These are phyloP conservation scores for Trichocladium antarcticum DNA, from an alignment of 495 filamentous ascomycete species.

Conservation along the genomic window DNA sequence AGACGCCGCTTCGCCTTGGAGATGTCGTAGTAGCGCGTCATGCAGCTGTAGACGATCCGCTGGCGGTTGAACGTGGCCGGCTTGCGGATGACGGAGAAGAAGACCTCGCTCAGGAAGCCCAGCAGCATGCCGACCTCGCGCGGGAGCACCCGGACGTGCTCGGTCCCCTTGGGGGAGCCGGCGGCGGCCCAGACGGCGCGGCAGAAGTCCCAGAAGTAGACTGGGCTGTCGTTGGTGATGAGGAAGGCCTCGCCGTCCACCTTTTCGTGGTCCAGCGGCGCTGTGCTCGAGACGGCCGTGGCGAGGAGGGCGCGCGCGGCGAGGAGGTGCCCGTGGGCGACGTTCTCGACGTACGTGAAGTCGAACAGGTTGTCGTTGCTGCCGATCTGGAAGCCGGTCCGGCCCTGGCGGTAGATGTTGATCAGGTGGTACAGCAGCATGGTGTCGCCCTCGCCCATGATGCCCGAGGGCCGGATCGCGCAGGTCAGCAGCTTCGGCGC, in stretches of 20 bases:
- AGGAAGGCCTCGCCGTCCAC: constrained; percentile 94
- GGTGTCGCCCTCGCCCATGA: constrained; percentile 81
- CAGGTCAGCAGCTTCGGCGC: constrained; percentile 57
- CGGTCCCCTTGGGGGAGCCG: constrained; percentile 50
- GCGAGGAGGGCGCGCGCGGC: constrained; percentile 61
- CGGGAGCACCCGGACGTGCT: constrained; percentile 58
- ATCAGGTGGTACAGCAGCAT: constrained; percentile 54
- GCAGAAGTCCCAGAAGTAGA: constrained; percentile 94
- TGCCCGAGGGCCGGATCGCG: constrained; percentile 76
- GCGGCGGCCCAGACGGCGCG: constrained; percentile 68
- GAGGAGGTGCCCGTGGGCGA: constrained; percentile 63
- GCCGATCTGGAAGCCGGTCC: constrained; percentile 75
- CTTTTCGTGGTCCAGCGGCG: constrained; percentile 59
- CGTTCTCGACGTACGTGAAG: constrained; percentile 71
- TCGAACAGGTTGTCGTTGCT: constrained; percentile 81
- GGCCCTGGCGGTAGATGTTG: constrained; percentile 49
- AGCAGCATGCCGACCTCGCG: constrained; percentile 52
- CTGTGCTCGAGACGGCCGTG: constrained; percentile 42
- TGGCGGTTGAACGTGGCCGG: constrained; percentile 64
- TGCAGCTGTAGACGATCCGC: constrained; percentile 64
- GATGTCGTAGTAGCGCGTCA: constrained; percentile 77
- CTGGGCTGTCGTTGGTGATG: constrained; percentile 82
- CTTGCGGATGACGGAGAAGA: constrained; percentile 56
- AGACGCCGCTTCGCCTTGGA: constrained; percentile 72
- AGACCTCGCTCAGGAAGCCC: constrained; percentile 57